A percentile compares a stretch with the other conserved stretches of the same genome.
Conservation (phyloP, 306 rosid species). For the Rosa chinensis region DNA sequence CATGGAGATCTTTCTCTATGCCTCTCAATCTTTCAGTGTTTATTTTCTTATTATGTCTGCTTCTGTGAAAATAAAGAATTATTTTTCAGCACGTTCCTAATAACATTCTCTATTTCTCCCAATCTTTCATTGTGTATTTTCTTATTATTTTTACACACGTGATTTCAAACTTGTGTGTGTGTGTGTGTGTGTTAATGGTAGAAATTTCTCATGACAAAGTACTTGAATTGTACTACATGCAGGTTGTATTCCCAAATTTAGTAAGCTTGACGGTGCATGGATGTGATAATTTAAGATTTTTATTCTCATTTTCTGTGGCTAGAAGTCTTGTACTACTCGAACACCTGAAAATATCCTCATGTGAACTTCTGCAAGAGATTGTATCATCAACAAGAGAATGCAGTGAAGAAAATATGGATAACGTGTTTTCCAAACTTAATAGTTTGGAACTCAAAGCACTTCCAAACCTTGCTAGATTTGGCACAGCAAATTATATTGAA, state of each 20-base stretch:
- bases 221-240: not conserved
- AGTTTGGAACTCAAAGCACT: not conserved
- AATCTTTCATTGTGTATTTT: not conserved
- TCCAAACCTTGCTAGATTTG: not conserved
- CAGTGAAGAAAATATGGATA: not conserved
- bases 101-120: not conserved
- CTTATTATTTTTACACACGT: no score
- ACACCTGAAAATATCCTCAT: not conserved
- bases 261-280: not conserved
- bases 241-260: not conserved
- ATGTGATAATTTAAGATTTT: not conserved
- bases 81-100: not conserved
- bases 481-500: not conserved
- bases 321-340: not conserved
- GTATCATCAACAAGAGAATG: not conserved
- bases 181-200: no score
- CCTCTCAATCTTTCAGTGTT: no score
- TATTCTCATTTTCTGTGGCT: not conserved
- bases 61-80: not conserved
- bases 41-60: no score
- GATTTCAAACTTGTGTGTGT: no score
- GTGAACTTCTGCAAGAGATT: conserved; percentile 25
- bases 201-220: not conserved
- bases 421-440: not conserved
- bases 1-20: no score